A percentile compares a stretch with the other conserved stretches of the same genome.
phyloP scores from a whole-genome alignment of 306 rosid species.

The Mimosa pudica region DNA sequence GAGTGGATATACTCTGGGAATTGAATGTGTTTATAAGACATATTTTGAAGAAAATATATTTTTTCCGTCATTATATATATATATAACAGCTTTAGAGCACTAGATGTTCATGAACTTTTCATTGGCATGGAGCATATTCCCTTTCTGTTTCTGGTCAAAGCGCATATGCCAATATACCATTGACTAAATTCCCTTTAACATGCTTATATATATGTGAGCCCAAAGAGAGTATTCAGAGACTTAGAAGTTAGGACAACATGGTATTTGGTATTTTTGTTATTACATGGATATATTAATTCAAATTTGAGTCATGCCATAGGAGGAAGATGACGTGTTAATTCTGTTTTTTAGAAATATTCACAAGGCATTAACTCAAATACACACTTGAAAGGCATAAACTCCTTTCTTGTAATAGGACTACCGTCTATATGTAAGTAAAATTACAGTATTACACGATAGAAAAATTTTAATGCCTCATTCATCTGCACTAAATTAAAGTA shows the following conservation, averaged over 20 bases:
- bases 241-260: not conserved
- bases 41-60: not conserved
- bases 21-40: not conserved
- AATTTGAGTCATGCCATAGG: not conserved
- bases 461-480: slow-evolving; percentile 20
- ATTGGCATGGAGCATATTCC: not conserved
- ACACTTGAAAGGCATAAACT: not conserved
- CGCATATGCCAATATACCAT: not conserved
- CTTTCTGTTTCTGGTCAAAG: not conserved
- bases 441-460: not conserved
- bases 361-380: not conserved
- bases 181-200: not conserved
- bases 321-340: not conserved
- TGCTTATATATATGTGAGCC: not conserved
- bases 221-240: not conserved
- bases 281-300: not conserved
- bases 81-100: not conserved
- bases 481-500: not conserved
- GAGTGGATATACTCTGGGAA: not conserved
- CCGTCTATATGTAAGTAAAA: no score
- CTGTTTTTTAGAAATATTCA: not conserved
- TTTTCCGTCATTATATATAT: not conserved
- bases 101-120: not conserved
- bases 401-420: not conserved
- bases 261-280: not conserved